Evolutionary conservation across 208 protist species (phyloP), one percentile per base, ranked within the genome.

Genomic region (Giardia duodenalis): DNA sequence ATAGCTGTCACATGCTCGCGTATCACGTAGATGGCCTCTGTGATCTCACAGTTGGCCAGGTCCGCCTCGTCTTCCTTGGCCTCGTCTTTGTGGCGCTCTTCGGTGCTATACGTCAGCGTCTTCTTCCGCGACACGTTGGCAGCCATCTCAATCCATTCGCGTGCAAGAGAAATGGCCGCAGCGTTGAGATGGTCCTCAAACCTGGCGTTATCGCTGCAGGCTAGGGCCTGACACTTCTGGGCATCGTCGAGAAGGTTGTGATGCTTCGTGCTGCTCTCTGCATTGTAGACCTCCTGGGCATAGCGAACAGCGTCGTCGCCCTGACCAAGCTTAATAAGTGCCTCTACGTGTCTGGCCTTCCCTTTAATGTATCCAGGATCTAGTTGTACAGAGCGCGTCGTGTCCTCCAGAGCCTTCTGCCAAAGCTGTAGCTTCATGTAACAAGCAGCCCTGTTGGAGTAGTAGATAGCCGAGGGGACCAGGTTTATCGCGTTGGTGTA

Each of bases 361-460:
- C 42, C 42, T 89, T 89, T 89, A 89, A 42, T 19, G 86, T 89
- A 89, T 45, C 4, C 44, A 19, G 86, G 86, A 45, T 89, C 86
- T n/a, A 89, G 4, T 45, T 89, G 10, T 42, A 89, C 42, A 45
- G 86, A n/a, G 3, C 44, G 3, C 44, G 39, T 89, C 10, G 86
- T 89, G 42, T 89, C 86, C 22, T n/a, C 44, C 86, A 89, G 44
- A 19, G 86, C 86, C 4, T 10, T 44, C 4, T 10, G 3, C 4
- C 42, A 89, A 4, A 45, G 4, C 42, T 89, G 4, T 19, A 44
- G 4, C 42, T 89, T n/a, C 4, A 89, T n/a, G 44, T 89, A 44
- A 42, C 86, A 89, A 45, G 42, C 22, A 19, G 86, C 86, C 86
- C 86, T 89, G 42, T 89, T 89, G 22, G 86, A 89, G 42, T 89